Evolutionary conservation across 768 basidiomycete species (phyloP).

Genomic region (Paxillus ammoniavirescens): DNA sequence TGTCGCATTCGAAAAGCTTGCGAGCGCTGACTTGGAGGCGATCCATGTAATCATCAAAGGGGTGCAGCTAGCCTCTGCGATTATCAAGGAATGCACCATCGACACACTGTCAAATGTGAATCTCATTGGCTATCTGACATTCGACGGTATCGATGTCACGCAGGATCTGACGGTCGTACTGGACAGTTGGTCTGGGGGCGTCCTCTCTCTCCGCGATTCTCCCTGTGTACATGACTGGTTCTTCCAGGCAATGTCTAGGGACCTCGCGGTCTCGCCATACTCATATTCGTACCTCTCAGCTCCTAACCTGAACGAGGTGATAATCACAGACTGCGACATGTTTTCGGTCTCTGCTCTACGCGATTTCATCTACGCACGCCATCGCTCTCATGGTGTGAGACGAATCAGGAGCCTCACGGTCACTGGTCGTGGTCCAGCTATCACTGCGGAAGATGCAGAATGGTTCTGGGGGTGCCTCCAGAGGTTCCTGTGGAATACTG

Average conservation of each 20-base stretch:
- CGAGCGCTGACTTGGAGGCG: background rate
- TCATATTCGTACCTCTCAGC: background rate
- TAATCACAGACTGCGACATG: background rate
- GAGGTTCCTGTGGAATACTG: background rate
- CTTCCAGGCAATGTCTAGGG: background rate
- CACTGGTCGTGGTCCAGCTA: background rate
- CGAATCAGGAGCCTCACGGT: background rate
- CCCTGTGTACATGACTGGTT: background rate
- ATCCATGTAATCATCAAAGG: background rate
- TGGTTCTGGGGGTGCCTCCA: background rate
- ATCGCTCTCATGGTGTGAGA: background rate
- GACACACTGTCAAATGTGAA: background rate
- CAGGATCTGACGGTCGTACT: background rate
- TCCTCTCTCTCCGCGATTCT: background rate
- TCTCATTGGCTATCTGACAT: background rate
- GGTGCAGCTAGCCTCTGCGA: background rate
- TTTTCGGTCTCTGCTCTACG: background rate
- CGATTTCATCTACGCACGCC: background rate
- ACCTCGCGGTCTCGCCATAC: background rate
- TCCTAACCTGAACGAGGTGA: background rate
- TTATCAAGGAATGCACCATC: background rate
- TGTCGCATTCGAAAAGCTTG: slow-evolving; percentile 1
- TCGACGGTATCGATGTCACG: background rate
- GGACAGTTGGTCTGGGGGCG: background rate
- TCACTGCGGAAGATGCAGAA: background rate